Percentiles rank a stretch among this genome's conserved stretches.
These are phyloP conservation scores for Microbotryum scabiosae DNA, from an alignment of 1,284 basidiomycete species.

Conservation along the genomic window DNA sequence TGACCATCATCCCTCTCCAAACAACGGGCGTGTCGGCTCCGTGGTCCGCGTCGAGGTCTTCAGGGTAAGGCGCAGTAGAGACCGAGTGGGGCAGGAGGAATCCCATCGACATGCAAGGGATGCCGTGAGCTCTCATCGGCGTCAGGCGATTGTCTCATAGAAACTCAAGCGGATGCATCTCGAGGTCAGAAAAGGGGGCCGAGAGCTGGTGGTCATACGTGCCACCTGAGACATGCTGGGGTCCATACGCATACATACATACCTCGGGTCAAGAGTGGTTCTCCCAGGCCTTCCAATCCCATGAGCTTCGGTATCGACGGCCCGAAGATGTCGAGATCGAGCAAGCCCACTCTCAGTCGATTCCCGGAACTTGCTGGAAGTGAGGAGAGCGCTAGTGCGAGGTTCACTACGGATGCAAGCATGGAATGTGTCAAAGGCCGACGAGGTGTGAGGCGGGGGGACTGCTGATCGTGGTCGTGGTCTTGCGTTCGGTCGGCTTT, in stretches of 20 bases:
- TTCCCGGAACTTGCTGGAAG: conserved; percentile 34
- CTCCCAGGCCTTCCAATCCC: conserved; percentile 71
- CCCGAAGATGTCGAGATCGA: conserved; percentile 94
- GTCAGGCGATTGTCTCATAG: conserved; percentile 51
- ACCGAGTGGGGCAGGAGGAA: conserved; percentile 48
- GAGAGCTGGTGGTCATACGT: too few relatives aligned
- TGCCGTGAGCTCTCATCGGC: conserved; percentile 78
- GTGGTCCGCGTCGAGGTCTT: conserved; percentile 42
- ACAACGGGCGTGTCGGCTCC: conserved; percentile 67
- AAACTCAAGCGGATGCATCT: background rate
- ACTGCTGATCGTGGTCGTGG: too few relatives aligned
- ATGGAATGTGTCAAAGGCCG: background rate
- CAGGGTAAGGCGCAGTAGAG: conserved; percentile 29
- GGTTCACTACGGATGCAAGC: conserved; percentile 54
- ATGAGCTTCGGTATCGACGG: conserved; percentile 93
- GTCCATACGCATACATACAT: conserved; percentile 30
- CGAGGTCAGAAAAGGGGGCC: background rate
- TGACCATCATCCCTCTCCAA: conserved; percentile 97
- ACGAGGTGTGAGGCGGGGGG: too few relatives aligned
- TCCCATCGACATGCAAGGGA: conserved; percentile 96
- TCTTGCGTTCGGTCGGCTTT: conserved; percentile 4
- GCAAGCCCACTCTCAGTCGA: conserved; percentile 61
- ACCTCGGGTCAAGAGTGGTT: conserved; percentile 70
- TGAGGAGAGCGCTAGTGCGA: conserved; percentile 62
- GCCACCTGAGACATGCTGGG: background rate